Evolutionary conservation across 2,329 filamentous ascomycete species (phyloP).

Genomic region (Cercospora sp.): DNA sequence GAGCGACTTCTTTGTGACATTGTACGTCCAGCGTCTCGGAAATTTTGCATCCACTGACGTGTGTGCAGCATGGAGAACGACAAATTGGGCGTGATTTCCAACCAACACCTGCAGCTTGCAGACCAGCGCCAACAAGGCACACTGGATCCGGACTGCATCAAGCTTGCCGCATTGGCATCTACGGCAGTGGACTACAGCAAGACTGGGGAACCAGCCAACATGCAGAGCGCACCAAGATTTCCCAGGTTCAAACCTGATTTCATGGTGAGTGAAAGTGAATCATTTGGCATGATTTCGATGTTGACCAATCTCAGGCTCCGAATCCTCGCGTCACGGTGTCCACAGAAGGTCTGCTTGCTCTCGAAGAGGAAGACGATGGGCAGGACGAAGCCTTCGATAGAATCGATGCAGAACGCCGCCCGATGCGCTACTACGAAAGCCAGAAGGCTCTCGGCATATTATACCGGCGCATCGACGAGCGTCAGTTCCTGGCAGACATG

Average conservation of each 20-base stretch:
- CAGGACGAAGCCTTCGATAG: conserved; percentile 46
- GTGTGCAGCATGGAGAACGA: conserved; percentile 60
- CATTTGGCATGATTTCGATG: neutral
- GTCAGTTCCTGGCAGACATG: conserved; percentile 60
- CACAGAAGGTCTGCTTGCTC: conserved; percentile 50
- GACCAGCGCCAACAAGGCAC: conserved; percentile 40
- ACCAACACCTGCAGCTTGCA: conserved; percentile 45
- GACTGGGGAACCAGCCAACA: conserved; percentile 60
- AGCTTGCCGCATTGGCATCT: conserved; percentile 44
- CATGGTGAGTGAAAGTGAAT: conserved; percentile 40
- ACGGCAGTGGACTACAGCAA: conserved; percentile 44
- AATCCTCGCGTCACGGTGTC: conserved; percentile 48
- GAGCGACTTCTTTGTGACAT: conserved; percentile 76
- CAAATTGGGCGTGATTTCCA: conserved; percentile 46
- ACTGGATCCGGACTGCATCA: conserved; percentile 39
- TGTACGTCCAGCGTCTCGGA: conserved; percentile 45
- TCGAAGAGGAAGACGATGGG: conserved; percentile 48
- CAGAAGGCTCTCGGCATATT: conserved; percentile 68
- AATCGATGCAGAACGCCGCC: conserved; percentile 31
- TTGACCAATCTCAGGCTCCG: conserved; percentile 36
- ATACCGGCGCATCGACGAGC: conserved; percentile 72
- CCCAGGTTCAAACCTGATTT: conserved; percentile 51
- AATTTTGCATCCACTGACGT: conserved; percentile 26
- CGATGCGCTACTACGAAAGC: conserved; percentile 64
- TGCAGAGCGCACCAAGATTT: conserved; percentile 50